These are phyloP conservation scores for Quillaja saponaria DNA, from an alignment of 306 rosid genomes.

Conservation along the genomic window DNA sequence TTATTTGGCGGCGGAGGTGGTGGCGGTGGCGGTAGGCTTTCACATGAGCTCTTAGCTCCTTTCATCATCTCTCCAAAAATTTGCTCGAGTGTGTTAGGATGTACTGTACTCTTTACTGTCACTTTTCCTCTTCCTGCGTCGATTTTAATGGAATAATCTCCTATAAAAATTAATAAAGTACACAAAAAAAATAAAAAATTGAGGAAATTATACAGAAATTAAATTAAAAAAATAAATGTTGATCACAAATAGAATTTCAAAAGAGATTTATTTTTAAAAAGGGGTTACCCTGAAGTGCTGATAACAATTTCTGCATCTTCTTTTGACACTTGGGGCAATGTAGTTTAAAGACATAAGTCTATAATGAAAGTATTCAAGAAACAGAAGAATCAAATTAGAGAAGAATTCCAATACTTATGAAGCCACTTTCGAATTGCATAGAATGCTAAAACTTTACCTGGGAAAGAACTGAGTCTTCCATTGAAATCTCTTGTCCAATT, in stretches of 20 bases:
- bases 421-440: background rate
- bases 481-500: background rate
- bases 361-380: background rate
- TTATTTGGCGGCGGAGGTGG: background rate
- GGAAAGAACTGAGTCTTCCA: background rate
- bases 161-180: background rate
- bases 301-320: background rate
- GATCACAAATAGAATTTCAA: background rate
- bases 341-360: slow-evolving; percentile 2
- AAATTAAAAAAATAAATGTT: background rate
- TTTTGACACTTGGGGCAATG: slow-evolving; percentile 14
- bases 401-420: background rate
- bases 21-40: background rate
- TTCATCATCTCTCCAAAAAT: background rate
- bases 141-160: slow-evolving; percentile 2
- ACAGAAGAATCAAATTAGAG: background rate
- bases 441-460: no score
- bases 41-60: background rate
- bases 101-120: background rate
- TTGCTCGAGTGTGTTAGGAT: background rate
- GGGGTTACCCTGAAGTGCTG: slow-evolving; percentile 1
- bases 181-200: background rate
- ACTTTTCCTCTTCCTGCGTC: slow-evolving; percentile 8
- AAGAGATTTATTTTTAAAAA: no score
- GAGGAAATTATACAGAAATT: no score